Percentiles rank a stretch among this genome's conserved stretches.
phyloP scores from a whole-genome alignment of 306 rosid species.

The Sophora flavescens region DNA sequence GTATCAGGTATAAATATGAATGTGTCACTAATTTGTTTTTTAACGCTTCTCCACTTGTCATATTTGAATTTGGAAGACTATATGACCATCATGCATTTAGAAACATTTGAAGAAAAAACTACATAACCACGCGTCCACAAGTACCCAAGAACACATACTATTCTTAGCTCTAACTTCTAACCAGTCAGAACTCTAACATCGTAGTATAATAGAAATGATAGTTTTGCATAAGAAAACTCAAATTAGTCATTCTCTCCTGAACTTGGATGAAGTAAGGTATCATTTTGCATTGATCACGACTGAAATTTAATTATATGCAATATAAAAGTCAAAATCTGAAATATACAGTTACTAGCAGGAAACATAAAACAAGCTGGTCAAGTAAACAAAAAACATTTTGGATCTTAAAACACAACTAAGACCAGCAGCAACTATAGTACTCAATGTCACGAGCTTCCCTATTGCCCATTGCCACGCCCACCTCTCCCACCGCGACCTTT shows the following conservation, averaged over 20 bases:
- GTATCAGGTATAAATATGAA: neutral
- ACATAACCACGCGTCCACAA: neutral
- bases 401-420: conserved; percentile 30
- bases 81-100: neutral
- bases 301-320: neutral
- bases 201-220: neutral
- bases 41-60: neutral
- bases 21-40: no score
- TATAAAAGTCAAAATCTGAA: conserved; percentile 10
- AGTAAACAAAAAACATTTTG: conserved; percentile 9
- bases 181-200: neutral
- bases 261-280: conserved; percentile 5
- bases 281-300: conserved; percentile 1
- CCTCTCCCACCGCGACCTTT: conserved; percentile 57
- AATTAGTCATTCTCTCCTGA: neutral
- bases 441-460: conserved; percentile 60
- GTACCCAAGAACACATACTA: neutral
- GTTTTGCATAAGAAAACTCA: neutral
- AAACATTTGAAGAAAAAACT: neutral
- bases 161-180: neutral
- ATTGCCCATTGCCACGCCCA: conserved; percentile 53
- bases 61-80: neutral
- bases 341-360: conserved; percentile 6
- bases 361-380: conserved; percentile 20
- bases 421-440: conserved; percentile 7